phyloP scores from a whole-genome alignment of 805 yeast species.

The Pichia scutulata region DNA sequence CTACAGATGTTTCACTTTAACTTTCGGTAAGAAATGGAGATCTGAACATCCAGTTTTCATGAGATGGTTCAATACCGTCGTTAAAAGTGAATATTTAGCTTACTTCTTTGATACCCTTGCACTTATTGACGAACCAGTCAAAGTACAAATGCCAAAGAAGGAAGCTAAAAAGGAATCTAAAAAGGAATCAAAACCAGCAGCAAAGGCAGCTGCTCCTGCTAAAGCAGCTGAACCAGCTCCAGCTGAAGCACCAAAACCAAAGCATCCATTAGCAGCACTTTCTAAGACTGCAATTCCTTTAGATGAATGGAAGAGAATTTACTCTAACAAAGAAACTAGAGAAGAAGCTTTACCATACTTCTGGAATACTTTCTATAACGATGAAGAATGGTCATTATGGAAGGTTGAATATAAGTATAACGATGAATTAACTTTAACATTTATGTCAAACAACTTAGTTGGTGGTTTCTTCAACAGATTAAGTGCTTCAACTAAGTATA shows the following conservation, averaged over 20 bases:
- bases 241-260: constrained; percentile 43
- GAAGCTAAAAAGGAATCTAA: constrained; percentile 25
- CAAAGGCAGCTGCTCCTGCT: constrained; percentile 28
- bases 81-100: constrained; percentile 40
- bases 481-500: constrained; percentile 81
- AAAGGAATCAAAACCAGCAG: constrained; percentile 32
- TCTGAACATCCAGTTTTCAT: constrained; percentile 38
- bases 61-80: constrained; percentile 46
- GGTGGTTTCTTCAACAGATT: constrained; percentile 98
- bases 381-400: constrained; percentile 91
- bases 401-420: constrained; percentile 95
- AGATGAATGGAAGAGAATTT: constrained; percentile 93
- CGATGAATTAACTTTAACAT: constrained; percentile 92
- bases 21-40: constrained; percentile 47
- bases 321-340: constrained; percentile 97
- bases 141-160: constrained; percentile 67
- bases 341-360: constrained; percentile 92
- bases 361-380: constrained; percentile 87
- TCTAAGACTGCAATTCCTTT: constrained; percentile 62
- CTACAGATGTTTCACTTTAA: constrained; percentile 39
- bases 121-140: constrained; percentile 57
- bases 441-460: constrained; percentile 96
- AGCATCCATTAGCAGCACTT: constrained; percentile 84
- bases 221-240: constrained; percentile 31
- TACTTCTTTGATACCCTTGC: constrained; percentile 43